These are phyloP conservation scores for Botryotinia calthae DNA, from an alignment of 2,329 filamentous ascomycete genomes.

Conservation along the genomic window DNA sequence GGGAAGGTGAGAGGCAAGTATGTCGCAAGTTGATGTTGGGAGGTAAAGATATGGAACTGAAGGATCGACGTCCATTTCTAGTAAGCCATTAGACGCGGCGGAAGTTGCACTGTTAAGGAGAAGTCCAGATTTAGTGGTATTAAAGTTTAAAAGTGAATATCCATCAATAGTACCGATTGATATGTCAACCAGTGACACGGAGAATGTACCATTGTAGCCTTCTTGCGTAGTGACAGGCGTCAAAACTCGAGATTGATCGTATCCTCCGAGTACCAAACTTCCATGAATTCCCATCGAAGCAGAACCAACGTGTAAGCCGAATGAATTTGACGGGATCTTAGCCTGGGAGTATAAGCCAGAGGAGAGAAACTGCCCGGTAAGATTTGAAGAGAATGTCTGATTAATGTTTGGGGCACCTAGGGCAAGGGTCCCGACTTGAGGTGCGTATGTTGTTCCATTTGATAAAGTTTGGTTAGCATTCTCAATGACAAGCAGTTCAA, in stretches of 20 bases:
- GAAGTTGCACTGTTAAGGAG: slow-evolving; percentile 13
- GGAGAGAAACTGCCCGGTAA: slow-evolving; percentile 3
- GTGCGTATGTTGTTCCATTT: not conserved
- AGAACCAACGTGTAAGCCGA: slow-evolving; percentile 31
- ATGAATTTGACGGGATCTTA: slow-evolving; percentile 27
- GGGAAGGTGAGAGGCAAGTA: slow-evolving; percentile 38
- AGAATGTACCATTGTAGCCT: slow-evolving; percentile 14
- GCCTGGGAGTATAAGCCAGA: slow-evolving; percentile 12
- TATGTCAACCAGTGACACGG: slow-evolving; percentile 23
- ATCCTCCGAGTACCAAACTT: slow-evolving; percentile 30
- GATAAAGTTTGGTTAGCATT: not conserved
- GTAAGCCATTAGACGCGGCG: slow-evolving; percentile 22
- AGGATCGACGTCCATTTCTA: slow-evolving; percentile 24
- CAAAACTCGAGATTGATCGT: slow-evolving; percentile 28
- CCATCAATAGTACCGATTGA: slow-evolving; percentile 28
- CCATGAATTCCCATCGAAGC: slow-evolving; percentile 22
- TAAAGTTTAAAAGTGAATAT: slow-evolving; percentile 24
- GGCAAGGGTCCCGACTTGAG: slow-evolving; percentile 1
- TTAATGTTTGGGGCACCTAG: not conserved
- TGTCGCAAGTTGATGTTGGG: slow-evolving; percentile 39
- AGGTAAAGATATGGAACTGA: slow-evolving; percentile 39
- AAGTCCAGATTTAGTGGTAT: slow-evolving; percentile 21
- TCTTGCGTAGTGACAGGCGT: slow-evolving; percentile 22
- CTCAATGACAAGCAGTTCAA: slow-evolving; percentile 8
- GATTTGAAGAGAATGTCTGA: slow-evolving; percentile 1